These are phyloP conservation scores for Batrachochytrium dendrobatidis DNA, from an alignment of 371 early-diverging fungal species.

Conservation along the genomic window DNA sequence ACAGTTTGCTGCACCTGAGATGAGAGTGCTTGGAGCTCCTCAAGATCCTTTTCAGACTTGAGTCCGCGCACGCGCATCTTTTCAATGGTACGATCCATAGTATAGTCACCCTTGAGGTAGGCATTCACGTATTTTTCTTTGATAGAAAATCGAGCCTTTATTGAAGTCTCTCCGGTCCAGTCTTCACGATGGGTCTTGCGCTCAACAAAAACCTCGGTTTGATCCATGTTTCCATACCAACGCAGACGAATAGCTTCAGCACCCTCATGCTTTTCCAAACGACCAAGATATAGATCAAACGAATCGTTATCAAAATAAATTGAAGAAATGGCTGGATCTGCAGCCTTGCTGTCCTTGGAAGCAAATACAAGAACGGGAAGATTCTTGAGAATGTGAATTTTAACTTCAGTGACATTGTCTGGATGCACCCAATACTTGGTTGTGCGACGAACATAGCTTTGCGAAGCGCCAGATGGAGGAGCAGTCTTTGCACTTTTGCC, in stretches of 20 bases:
- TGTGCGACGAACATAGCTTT: constrained; percentile 78
- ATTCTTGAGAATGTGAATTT: constrained; percentile 83
- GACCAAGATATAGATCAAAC: constrained; percentile 85
- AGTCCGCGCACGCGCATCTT: constrained; percentile 64
- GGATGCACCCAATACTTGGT: constrained; percentile 98
- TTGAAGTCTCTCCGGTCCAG: constrained; percentile 87
- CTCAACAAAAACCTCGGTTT: constrained; percentile 85
- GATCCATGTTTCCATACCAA: constrained; percentile 92
- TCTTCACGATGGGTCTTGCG: constrained; percentile 96
- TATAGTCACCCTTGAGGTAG: constrained; percentile 74
- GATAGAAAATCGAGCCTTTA: constrained; percentile 91
- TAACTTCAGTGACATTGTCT: constrained; percentile 96
- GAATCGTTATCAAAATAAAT: constrained; percentile 94
- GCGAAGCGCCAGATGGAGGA: constrained; percentile 50
- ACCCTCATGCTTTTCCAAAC: constrained; percentile 88
- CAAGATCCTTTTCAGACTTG: constrained; percentile 72
- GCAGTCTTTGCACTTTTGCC: constrained; percentile 50
- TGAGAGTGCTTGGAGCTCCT: constrained; percentile 64
- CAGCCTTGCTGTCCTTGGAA: constrained; percentile 60
- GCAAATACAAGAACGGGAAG: constrained; percentile 93
- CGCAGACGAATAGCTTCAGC: constrained; percentile 78
- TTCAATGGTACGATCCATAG: constrained; percentile 61
- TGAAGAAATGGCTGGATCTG: constrained; percentile 91
- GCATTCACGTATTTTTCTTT: constrained; percentile 90
- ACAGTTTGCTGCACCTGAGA: constrained; percentile 76